A percentile compares a stretch with the other conserved stretches of the same genome.
phyloP scores from a whole-genome alignment of 441 rosid species.

The Jatropha podagrica region DNA sequence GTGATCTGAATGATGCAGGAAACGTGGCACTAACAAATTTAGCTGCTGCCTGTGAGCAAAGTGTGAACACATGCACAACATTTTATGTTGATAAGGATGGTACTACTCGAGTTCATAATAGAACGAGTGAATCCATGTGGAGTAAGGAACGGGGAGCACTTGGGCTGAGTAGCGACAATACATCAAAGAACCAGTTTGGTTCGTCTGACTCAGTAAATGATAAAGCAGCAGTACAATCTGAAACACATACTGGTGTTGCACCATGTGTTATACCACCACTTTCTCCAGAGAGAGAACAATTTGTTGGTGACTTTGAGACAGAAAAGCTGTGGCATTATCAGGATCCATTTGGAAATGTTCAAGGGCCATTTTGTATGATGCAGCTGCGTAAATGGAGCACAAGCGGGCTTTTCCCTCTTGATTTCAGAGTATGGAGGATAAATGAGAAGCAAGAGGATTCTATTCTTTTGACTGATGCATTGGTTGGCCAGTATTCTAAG shows the following conservation, averaged over 20 bases:
- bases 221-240: conserved; percentile 31
- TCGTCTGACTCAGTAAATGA: conserved; percentile 25
- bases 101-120: conserved; percentile 33
- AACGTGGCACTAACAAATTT: conserved; percentile 33
- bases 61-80: conserved; percentile 23
- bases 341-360: conserved; percentile 83
- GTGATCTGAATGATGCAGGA: conserved; percentile 40
- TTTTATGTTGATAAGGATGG: conserved; percentile 37
- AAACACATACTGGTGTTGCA: conserved; percentile 35
- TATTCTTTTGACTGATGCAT: conserved; percentile 74
- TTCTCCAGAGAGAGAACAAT: conserved; percentile 41
- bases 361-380: conserved; percentile 85
- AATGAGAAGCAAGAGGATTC: conserved; percentile 66
- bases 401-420: conserved; percentile 67
- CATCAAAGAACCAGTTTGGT: conserved; percentile 36
- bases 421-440: conserved; percentile 76
- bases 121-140: conserved; percentile 26
- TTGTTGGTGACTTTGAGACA: conserved; percentile 43
- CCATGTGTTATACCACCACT: conserved; percentile 38
- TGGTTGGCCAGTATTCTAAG: conserved; percentile 43
- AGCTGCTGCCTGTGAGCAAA: conserved; percentile 36
- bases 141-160: conserved; percentile 32
- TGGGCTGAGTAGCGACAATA: conserved; percentile 27
- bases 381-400: conserved; percentile 78
- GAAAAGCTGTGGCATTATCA: conserved; percentile 80